These are phyloP conservation scores for Bacidia gigantensis DNA, from an alignment of 495 filamentous ascomycete species.

Conservation along the genomic window DNA sequence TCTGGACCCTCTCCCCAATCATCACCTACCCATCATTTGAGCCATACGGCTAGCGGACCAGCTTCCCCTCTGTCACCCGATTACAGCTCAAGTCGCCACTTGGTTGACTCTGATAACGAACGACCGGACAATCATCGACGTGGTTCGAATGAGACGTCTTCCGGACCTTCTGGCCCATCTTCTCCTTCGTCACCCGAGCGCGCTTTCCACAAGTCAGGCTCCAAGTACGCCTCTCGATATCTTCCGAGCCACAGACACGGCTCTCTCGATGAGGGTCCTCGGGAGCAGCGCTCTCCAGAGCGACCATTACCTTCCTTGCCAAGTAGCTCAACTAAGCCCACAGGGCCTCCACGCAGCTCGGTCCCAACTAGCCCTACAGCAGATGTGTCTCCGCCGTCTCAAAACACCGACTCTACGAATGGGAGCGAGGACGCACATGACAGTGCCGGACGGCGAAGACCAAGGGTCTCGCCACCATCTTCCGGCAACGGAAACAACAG, in stretches of 20 bases:
- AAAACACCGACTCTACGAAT: no score
- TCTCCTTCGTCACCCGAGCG: neutral
- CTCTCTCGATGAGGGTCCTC: neutral
- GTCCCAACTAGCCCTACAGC: neutral
- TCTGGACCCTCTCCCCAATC: neutral
- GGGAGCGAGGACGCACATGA: no score
- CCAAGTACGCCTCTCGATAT: neutral
- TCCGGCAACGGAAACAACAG: neutral
- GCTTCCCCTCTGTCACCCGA: neutral
- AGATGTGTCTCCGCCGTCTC: no score
- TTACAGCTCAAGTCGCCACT: neutral
- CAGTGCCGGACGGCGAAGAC: no score
- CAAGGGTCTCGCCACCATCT: conserved; percentile 2
- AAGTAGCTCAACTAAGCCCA: neutral
- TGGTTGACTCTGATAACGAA: neutral
- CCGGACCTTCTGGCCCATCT: neutral
- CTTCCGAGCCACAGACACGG: neutral
- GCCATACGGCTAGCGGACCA: neutral
- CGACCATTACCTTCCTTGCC: neutral
- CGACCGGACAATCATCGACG: neutral
- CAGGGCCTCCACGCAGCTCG: neutral
- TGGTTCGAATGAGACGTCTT: neutral
- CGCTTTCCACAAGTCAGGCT: neutral
- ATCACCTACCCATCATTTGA: neutral
- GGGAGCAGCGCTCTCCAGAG: neutral